Evolutionary conservation across 139 green algal genomes (phyloP), one percentile per base, ranked within the genome.

Genomic region (Parachlorella kessleri): DNA sequence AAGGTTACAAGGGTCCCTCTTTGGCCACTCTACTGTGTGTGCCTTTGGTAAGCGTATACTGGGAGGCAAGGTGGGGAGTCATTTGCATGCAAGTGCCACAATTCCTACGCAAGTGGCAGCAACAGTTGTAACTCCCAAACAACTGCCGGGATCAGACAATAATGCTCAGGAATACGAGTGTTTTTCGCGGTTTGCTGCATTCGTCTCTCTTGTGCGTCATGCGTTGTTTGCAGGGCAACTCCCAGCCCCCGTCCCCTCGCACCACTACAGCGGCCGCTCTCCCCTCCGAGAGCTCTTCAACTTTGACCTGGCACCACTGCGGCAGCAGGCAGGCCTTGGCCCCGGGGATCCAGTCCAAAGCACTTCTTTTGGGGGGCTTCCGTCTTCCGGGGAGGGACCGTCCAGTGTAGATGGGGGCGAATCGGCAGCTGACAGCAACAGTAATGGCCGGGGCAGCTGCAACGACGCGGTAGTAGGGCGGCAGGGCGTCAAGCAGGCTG

Each of bases 231-330:
- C 69, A 21, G 69, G 24, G 26, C 26, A 14, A 21, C 69, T 75
- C 26, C n/a, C 41, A 37, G 23, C 28, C 26, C 18, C 41, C 23
- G 33, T 18, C 26, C 9, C 41, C 42, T 18, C 26, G 18, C 69
- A 14, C 69, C 69, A 37, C 41, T 21, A 8, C 69, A 66, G 69
- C 24, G 26, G 14, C 24, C 41, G 26, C 9, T 75, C 69, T 65
- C 69, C 69, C 26, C 69, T 75, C 26, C 26, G 18, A 18, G 10
- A 79, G 30, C 8, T n/a, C 28, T 37, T 75, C 3, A 66, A 82
- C 38, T 82, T 59, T 39, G 70, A 82, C 70, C 53, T 82, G 70
- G 59, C 41, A 24, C n/a, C 77, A 9, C 66, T 82, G 23, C 14
- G 76, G 24, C 30, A 54, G 3, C 76, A 82, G 55, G 42, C 66